These are phyloP conservation scores for Epichloe gansuensis DNA, from an alignment of 2,329 filamentous ascomycete genomes.

Conservation along the genomic window DNA sequence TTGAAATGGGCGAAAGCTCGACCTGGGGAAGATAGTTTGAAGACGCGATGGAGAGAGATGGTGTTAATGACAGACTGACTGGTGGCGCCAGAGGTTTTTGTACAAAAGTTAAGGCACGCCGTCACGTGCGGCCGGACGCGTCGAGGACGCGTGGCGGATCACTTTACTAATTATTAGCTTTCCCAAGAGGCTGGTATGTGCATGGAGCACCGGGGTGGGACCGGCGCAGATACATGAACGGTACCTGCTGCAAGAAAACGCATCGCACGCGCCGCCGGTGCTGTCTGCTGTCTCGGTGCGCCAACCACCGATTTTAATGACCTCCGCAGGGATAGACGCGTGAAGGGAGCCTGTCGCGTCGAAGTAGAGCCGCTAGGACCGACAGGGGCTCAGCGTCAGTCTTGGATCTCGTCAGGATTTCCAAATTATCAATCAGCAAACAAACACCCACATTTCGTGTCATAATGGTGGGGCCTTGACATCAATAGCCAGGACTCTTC, in stretches of 20 bases:
- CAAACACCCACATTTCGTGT: slow-evolving; percentile 10
- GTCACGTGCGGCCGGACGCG: slow-evolving; percentile 27
- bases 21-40: slow-evolving; percentile 10
- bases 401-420: slow-evolving; percentile 10
- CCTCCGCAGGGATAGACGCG: slow-evolving; percentile 8
- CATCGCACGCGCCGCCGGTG: background rate
- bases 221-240: slow-evolving; percentile 4
- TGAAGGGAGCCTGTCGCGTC: slow-evolving; percentile 11
- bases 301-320: slow-evolving; percentile 8
- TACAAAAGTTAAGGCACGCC: slow-evolving; percentile 19
- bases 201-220: background rate
- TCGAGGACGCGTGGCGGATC: slow-evolving; percentile 13
- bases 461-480: slow-evolving; percentile 11
- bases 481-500: background rate
- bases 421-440: slow-evolving; percentile 21
- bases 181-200: slow-evolving; percentile 2
- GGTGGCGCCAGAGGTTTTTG: slow-evolving; percentile 26
- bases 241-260: background rate
- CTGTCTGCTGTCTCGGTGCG: background rate
- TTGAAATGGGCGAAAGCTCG: slow-evolving; percentile 11
- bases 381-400: background rate
- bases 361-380: slow-evolving; percentile 8
- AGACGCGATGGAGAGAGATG: slow-evolving; percentile 18
- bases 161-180: slow-evolving; percentile 10
- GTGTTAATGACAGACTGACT: slow-evolving; percentile 6